phyloP scores from a whole-genome alignment of 225 moss, liverwort and hornwort species.

The Physcomitrellopsis africana region DNA sequence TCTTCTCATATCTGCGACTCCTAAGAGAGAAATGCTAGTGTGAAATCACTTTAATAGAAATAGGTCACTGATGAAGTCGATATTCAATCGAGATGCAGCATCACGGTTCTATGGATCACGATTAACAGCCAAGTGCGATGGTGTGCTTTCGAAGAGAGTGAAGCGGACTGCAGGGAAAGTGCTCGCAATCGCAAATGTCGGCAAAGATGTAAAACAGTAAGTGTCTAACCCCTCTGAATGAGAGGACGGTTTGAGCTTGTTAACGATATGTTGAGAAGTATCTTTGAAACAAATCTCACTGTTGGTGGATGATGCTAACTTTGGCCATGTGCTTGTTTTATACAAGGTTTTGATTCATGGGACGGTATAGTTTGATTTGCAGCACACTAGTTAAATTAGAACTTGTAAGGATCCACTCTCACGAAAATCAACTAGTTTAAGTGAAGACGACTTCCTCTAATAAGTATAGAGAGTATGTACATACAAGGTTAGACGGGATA shows the following conservation, averaged over 20 bases:
- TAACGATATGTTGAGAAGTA: not conserved
- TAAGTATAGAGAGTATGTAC: not conserved
- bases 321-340: not conserved
- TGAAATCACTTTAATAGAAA: too few species aligned
- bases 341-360: too few species aligned
- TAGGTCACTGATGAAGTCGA: too few species aligned
- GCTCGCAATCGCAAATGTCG: slow-evolving; percentile 56
- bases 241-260: not conserved
- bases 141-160: too few species aligned
- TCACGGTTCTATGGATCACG: too few species aligned
- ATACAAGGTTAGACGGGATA: not conserved
- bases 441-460: not conserved
- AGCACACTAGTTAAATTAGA: not conserved
- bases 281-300: not conserved
- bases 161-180: slow-evolving; percentile 42
- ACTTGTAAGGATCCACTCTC: not conserved
- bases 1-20: too few species aligned
- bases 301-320: not conserved
- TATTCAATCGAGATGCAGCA: too few species aligned
- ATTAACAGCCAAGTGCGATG: too few species aligned
- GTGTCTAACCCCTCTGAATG: slow-evolving; percentile 13
- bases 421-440: not conserved
- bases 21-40: too few species aligned
- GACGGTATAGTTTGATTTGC: not conserved
- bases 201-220: slow-evolving; percentile 58